Base-by-base conservation (phyloP, 805 yeast genomes). In the Candida yuanshanica region DNA sequence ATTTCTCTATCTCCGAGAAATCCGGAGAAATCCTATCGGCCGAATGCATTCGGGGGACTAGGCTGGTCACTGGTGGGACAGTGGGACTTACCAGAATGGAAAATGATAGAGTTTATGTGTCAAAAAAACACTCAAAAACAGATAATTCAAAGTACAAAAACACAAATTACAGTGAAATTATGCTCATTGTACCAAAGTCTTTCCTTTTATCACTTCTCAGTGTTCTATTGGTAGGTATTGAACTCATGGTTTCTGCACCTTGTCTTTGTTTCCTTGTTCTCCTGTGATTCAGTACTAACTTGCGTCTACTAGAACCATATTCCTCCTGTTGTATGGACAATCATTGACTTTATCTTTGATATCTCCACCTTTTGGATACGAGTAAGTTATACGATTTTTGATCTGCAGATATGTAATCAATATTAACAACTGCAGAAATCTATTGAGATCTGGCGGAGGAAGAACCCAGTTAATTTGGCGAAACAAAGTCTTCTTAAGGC, bases 401-500 rank as follows among this genome's bases (percentile, higher is more conserved):
- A 17, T 16, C 10, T 4, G 8, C 16, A 14, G 44, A 51, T 20
- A 16, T 49, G 52, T 9, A 39, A 50, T 13, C 56, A 59, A 42
- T 57, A 42, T 36, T 37, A 2, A 16, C 10, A 17, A 2, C 22
- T 12, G 4, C n/a, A 47, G 46, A 52, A 56, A 40, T n/a, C 38
- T 2, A 24, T 53, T 0, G 48, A 47, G 17, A 17, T 56, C 11
- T 55, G 55, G 57, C 41, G 51, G 13, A 29, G 66, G 22, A 64
- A 70, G 48, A 70, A 68, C 49, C 72, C 76, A 11, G 53, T 72
- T 14, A 64, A 71, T 43, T 73, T 71, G 36, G 73, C 72, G 11
- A 66, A 74, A 36, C 70, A 70, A 46, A 67, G 69, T 45, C 57
- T 80, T 29, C 72, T 72, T 16, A 63, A 63, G 17, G 81, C 83